Conservation (phyloP, 306 rosid species). For the Dryas octopetala region DNA sequence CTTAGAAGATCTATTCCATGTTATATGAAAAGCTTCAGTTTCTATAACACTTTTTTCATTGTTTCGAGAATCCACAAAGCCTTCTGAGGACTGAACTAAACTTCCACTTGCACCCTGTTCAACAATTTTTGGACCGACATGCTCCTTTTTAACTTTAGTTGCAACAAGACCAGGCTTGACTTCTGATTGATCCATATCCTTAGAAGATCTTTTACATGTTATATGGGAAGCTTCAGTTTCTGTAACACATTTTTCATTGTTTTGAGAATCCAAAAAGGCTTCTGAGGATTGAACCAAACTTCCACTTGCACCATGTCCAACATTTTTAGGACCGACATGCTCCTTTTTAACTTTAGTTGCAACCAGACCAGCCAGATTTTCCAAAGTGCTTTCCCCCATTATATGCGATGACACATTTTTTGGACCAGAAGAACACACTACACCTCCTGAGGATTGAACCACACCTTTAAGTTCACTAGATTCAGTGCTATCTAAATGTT, state of each 20-base stretch:
- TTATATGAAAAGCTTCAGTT: not conserved
- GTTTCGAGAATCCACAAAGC: slow-evolving; percentile 3
- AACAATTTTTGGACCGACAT: not conserved
- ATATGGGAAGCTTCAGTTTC: slow-evolving; percentile 1
- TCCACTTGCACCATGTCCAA: not conserved
- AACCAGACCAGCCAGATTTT: not conserved
- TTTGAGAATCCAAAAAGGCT: slow-evolving; percentile 3
- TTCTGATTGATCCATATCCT: slow-evolving; percentile 7
- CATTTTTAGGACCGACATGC: not conserved
- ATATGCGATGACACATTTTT: not conserved
- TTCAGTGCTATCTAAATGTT: not conserved
- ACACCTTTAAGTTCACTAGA: not conserved
- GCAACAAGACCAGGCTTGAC: not conserved
- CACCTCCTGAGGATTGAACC: slow-evolving; percentile 2
- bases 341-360: slow-evolving; percentile 1
- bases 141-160: not conserved
- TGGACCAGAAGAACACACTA: slow-evolving; percentile 1
- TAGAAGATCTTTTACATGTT: not conserved
- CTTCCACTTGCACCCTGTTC: not conserved
- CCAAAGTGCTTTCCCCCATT: not conserved
- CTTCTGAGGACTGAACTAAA: not conserved
- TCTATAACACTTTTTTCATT: slow-evolving; percentile 5
- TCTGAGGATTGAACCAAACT: not conserved
- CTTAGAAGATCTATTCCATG: not conserved
- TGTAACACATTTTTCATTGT: not conserved